A percentile compares a stretch with the other conserved stretches of the same genome.
Conservation (phyloP, 169 alveolate genomes). For the Condylostoma magnum region DNA sequence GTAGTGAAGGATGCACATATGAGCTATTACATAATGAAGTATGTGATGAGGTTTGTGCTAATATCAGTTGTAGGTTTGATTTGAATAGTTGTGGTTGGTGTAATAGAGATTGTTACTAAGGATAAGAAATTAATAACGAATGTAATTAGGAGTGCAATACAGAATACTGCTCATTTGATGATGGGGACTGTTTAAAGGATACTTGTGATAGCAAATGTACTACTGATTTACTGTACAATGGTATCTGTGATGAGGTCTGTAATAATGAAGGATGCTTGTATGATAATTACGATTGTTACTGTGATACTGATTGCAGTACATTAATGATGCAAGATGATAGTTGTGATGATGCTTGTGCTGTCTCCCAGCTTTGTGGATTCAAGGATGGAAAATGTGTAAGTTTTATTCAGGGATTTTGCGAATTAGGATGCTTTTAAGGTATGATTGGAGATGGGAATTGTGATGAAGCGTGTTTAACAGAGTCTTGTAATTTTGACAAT, state of each 20-base stretch:
- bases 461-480: neutral
- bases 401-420: neutral
- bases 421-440: neutral
- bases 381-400: no score
- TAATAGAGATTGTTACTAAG: no score
- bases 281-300: neutral
- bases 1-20: neutral
- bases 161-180: conserved; percentile 15
- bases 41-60: no score
- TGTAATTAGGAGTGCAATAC: no score
- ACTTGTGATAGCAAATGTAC: neutral
- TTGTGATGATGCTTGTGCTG: neutral
- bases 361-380: neutral
- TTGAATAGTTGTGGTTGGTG: no score
- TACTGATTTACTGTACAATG: neutral
- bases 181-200: conserved; percentile 9
- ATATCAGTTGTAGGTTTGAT: no score
- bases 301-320: neutral
- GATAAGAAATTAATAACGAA: no score
- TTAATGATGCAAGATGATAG: neutral
- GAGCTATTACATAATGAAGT: no score
- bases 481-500: neutral
- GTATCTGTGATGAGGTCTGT: neutral
- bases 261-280: neutral
- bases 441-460: neutral